Conservation (phyloP, 2,329 filamentous ascomycete species). For the Cercospora beticola region DNA sequence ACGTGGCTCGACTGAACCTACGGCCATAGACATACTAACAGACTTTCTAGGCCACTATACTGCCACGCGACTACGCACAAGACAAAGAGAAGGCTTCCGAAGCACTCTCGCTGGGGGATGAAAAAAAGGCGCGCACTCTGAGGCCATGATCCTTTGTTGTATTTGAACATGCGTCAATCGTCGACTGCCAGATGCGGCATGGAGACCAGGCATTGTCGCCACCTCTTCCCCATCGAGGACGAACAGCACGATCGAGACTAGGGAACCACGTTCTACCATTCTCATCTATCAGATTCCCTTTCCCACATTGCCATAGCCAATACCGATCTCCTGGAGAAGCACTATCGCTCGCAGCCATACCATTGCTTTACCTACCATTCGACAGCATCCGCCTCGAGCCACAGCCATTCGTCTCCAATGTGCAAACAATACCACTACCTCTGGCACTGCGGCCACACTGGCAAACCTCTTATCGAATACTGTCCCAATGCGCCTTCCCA, state of each 20-base stretch:
- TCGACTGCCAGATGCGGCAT: not conserved
- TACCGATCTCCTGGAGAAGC: not conserved
- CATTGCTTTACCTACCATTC: not conserved
- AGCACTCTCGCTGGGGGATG: not conserved
- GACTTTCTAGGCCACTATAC: not conserved
- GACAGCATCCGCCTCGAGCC: not conserved
- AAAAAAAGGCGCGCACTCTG: not conserved
- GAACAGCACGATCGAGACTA: not conserved
- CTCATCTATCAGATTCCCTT: not conserved
- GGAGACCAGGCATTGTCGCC: not conserved
- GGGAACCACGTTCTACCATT: not conserved
- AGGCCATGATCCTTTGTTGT: not conserved
- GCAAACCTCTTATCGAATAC: conserved; percentile 1
- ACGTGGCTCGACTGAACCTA: not conserved
- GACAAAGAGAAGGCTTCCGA: not conserved
- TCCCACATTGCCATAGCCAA: not conserved
- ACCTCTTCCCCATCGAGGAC: not conserved
- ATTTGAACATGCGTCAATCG: not conserved
- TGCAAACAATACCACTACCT: conserved; percentile 12
- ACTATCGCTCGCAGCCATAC: not conserved
- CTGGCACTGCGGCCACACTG: conserved; percentile 14
- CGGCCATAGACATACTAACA: not conserved
- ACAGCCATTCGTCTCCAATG: not conserved
- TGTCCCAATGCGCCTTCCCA: not conserved
- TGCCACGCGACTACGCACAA: not conserved